Evolutionary conservation across 2,329 filamentous ascomycete genomes (phyloP).

Genomic region (Xylariaceae sp.): DNA sequence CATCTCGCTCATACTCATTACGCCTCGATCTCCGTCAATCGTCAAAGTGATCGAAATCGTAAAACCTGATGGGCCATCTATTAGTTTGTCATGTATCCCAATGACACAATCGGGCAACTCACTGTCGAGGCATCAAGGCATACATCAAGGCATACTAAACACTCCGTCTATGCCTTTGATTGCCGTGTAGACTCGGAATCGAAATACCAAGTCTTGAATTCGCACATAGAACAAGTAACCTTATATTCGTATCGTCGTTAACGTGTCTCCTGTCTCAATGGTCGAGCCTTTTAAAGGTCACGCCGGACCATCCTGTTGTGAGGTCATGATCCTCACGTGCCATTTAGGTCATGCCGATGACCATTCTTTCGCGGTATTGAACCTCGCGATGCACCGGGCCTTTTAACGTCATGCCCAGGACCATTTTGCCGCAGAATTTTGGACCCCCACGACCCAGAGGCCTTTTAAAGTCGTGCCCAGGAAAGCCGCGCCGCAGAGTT

Average conservation of each 20-base stretch:
- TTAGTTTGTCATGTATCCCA: background rate
- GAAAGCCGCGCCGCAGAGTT: conserved; percentile 18
- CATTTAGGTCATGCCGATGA: too few relatives aligned
- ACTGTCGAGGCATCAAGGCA: conserved; percentile 23
- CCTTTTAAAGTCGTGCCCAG: conserved; percentile 18
- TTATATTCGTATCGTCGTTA: conserved; percentile 14
- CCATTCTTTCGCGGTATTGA: too few relatives aligned
- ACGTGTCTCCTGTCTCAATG: conserved; percentile 6
- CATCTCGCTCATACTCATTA: conserved; percentile 24
- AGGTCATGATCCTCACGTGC: too few relatives aligned
- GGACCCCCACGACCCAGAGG: background rate
- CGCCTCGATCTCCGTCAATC: conserved; percentile 21
- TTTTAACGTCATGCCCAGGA: background rate
- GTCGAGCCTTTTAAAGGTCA: conserved; percentile 20
- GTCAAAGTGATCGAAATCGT: conserved; percentile 24
- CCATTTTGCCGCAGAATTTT: background rate
- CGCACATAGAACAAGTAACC: conserved; percentile 15
- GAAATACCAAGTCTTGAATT: conserved; percentile 14
- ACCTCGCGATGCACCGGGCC: background rate
- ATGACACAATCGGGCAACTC: background rate
- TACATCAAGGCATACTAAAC: conserved; percentile 21
- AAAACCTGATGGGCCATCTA: conserved; percentile 14
- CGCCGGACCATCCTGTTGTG: too few relatives aligned
- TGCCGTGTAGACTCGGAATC: conserved; percentile 17
- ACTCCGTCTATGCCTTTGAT: conserved; percentile 23